Base-by-base conservation (phyloP, 2,329 filamentous ascomycete genomes). In the Cercospora sesami region DNA sequence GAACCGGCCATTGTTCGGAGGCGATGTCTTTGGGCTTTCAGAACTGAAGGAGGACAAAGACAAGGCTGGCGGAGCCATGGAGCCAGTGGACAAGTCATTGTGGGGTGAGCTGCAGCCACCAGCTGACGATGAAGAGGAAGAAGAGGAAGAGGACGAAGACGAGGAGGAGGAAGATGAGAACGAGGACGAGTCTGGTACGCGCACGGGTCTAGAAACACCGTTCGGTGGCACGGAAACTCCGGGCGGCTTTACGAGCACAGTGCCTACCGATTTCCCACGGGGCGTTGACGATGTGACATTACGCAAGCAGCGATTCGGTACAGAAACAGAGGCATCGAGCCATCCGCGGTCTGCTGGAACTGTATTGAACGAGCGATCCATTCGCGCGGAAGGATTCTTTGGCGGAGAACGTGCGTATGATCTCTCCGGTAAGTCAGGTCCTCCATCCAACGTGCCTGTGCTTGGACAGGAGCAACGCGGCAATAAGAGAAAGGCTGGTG, bases 331-430 rank as follows among this genome's bases (percentile, higher is more conserved):
- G 78, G 93, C 96, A 69, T 88, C 88, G 0, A 85, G 83, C 16
- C 83, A 87, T 42, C 91, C 91, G 7, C 89, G 92, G 71, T 90
- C 90, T 23, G 93, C 95, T 16, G 97, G 95, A 80, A 93, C 93
- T 21, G 90, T 99, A 59, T 86, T 99, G 23, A 93, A 93, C 10
- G 94, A 99, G 81, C 91, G 91, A 67, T 90, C 94, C 77, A 90
- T 94, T 23, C 89, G 90, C 62, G 89, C 92, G 5, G 91, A 94
- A 74, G 95, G 95, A 57, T 98, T 99, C 87, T 98, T 99, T 78
- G 95, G 95, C 73, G 94, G 92, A 74, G 94, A 98, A 78, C 91
- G 93, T 76, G 91, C 91, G 16, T 99, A 99, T 81, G 94, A 99
- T 80, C 86, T 99, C 70, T 83, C 83, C 33, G 74, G 74, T 65